Conservation (phyloP, 176 grass and related monocot genomes). For the Metroxylon sagu region DNA sequence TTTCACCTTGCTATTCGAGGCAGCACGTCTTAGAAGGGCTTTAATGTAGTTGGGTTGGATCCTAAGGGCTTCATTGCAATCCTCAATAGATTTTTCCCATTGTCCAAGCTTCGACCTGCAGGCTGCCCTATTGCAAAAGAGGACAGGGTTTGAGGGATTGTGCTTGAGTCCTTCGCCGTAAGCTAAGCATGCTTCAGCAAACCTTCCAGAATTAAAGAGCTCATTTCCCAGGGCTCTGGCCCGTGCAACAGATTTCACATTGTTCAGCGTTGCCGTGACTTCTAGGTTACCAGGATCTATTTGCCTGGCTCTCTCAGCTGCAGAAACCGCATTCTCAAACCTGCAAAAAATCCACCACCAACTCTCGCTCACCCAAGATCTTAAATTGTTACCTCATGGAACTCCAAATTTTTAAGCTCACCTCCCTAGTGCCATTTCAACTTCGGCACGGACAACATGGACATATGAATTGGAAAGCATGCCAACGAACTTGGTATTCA, state of each 20-base stretch:
- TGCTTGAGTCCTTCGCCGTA: conserved; percentile 86
- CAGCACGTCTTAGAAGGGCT: conserved; percentile 89
- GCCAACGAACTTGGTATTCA: conserved; percentile 63
- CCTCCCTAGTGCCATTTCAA: conserved; percentile 91
- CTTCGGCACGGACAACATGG: conserved; percentile 60
- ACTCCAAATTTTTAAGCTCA: conserved; percentile 14
- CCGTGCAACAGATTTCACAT: conserved; percentile 58
- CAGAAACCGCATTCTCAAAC: conserved; percentile 72
- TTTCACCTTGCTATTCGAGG: conserved; percentile 73
- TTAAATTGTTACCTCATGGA: too few species aligned
- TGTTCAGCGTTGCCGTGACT: conserved; percentile 47
- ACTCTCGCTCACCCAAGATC: too few species aligned
- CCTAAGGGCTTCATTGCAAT: conserved; percentile 89
- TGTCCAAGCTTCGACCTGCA: conserved; percentile 78
- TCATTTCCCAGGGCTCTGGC: conserved; percentile 78
- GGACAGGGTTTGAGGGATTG: conserved; percentile 68
- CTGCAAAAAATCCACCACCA: conserved; percentile 34
- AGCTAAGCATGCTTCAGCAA: conserved; percentile 65
- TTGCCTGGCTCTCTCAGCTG: conserved; percentile 60
- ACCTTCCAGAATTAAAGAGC: conserved; percentile 80
- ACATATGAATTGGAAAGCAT: conserved; percentile 65
- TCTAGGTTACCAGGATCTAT: conserved; percentile 60
- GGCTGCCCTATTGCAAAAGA: conserved; percentile 93
- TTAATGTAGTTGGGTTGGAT: conserved; percentile 90
- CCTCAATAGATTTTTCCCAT: conserved; percentile 87